Evolutionary conservation across 2,329 filamentous ascomycete species (phyloP), one percentile per base, ranked within the genome.

Genomic region (Paraphaeosphaeria sporulosa): DNA sequence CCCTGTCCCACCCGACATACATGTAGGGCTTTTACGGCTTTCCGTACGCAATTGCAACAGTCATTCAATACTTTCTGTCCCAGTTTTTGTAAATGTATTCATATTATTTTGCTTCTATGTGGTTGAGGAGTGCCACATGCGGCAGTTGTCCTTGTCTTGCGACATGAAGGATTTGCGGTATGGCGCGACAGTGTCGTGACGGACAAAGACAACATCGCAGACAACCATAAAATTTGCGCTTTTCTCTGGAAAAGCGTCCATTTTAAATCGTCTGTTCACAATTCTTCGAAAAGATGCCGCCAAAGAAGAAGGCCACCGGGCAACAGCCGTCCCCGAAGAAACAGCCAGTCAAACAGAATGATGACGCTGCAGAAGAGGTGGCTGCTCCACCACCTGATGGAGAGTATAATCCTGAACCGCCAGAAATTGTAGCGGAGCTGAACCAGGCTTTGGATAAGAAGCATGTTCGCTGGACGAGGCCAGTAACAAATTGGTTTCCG

Each of bases 121-220:
- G 38, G 17, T 8, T n/a, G 17, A 40, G 7, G 38, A n/a, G 17
- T n/a, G n/a, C 38, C 38, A 40, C 25, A 38, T 51, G n/a, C 49
- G 49, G 49, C 30, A 19, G 25, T n/a, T 13, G 10, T 23, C 23
- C 4, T 38, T 51, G 48, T 51, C 27, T 13, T 23, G 36, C 36
- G 36, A 40, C 36, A 40, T n/a, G n/a, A 40, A 40, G 36, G 13
- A 17, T 15, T 40, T 40, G 36, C 36, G 13, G 36, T n/a, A 15
- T 40, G 36, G 36, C 32, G 44, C n/a, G 19, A 21, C 30, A 32
- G n/a, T 36, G 48, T 50, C n/a, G 8, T 25, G 23, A 17, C 27
- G 30, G 10, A 55, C 53, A 55, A 55, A 55, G 53, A 30, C n/a
- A 25, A 19, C 17, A 7, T 19, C n/a, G 43, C 53, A 55, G 32